phyloP scores from a whole-genome alignment of 176 grass and related monocot species.

The Dactylis glomerata region DNA sequence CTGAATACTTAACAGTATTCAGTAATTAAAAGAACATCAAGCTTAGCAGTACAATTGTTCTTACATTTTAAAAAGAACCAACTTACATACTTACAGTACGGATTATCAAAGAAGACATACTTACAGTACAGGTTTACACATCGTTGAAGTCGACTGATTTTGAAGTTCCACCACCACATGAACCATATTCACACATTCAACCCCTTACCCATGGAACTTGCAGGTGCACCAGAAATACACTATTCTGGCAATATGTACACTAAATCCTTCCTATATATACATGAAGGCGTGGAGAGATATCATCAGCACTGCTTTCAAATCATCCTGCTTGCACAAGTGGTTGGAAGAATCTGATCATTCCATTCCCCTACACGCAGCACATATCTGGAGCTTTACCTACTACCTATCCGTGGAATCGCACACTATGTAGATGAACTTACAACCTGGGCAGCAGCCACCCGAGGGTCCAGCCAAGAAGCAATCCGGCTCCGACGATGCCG shows the following conservation, averaged over 20 bases:
- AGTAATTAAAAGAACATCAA: background rate
- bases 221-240: background rate
- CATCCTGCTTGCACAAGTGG: slow-evolving; percentile 9
- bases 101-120: background rate
- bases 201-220: slow-evolving; percentile 16
- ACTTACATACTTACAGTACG: background rate
- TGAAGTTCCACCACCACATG: slow-evolving; percentile 36
- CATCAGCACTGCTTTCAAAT: slow-evolving; percentile 26
- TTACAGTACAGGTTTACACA: slow-evolving; percentile 32
- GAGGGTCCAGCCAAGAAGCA: slow-evolving; percentile 88
- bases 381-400: slow-evolving; percentile 1
- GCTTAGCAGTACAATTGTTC: background rate
- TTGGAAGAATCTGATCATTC: slow-evolving; percentile 7
- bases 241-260: slow-evolving; percentile 34
- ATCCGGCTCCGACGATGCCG: slow-evolving; percentile 67
- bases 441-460: slow-evolving; percentile 66
- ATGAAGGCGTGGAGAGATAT: slow-evolving; percentile 17
- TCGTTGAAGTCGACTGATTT: slow-evolving; percentile 59
- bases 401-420: background rate
- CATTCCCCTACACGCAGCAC: slow-evolving; percentile 1
- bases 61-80: background rate
- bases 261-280: slow-evolving; percentile 35
- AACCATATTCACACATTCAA: slow-evolving; percentile 4
- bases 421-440: slow-evolving; percentile 15
- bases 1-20: background rate